Conservation (phyloP, 345 rosid species). For the Linum trigynum region DNA sequence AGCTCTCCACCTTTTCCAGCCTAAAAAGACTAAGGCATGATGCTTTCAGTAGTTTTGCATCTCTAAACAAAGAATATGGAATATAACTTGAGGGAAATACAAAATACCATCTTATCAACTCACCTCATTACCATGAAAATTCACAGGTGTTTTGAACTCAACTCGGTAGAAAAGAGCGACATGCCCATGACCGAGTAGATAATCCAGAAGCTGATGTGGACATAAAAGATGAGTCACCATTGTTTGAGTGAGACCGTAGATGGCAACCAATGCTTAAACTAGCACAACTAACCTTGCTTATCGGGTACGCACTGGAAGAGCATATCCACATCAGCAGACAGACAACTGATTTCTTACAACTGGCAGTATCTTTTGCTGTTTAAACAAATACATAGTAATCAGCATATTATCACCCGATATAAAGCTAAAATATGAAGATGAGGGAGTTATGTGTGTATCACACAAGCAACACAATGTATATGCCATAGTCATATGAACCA, state of each 20-base stretch:
- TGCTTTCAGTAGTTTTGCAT: neutral
- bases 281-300: constrained; percentile 1
- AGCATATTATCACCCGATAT: neutral
- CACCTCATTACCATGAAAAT: constrained; percentile 8
- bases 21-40: neutral
- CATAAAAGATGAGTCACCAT: neutral
- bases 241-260: neutral
- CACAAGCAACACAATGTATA: neutral
- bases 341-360: constrained; percentile 2
- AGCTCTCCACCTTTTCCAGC: constrained; percentile 11
- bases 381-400: neutral
- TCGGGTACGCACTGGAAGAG: constrained; percentile 4
- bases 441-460: neutral
- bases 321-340: constrained; percentile 6
- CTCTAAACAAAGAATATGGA: neutral
- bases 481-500: too few species aligned
- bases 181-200: constrained; percentile 3
- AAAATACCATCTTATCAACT: neutral
- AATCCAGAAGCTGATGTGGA: constrained; percentile 2
- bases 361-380: constrained; percentile 11
- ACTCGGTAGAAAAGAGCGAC: constrained; percentile 6
- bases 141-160: constrained; percentile 6
- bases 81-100: neutral
- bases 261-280: neutral
- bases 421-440: neutral